Conservation (phyloP, 2,329 filamentous ascomycete species). For the Diaporthe velutina region DNA sequence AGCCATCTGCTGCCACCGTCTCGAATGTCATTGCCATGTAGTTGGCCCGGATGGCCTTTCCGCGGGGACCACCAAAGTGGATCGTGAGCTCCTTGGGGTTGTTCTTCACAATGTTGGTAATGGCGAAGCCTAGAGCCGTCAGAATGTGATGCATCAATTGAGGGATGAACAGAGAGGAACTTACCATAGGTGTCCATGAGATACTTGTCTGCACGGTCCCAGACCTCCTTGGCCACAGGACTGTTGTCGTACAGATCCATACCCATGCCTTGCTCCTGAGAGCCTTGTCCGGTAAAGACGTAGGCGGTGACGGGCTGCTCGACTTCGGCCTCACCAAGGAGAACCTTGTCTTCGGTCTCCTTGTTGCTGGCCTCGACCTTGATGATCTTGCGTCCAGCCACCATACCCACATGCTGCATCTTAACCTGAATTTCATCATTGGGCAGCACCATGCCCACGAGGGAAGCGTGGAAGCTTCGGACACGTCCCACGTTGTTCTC, state of each 20-base stretch:
- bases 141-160: conserved; percentile 19
- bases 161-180: conserved; percentile 44
- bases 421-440: conserved; percentile 96
- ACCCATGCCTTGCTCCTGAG: conserved; percentile 99
- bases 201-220: conserved; percentile 97
- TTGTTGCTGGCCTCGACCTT: conserved; percentile 97
- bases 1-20: conserved; percentile 91
- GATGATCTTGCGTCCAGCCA: conserved; percentile 98
- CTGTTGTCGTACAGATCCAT: conserved; percentile 98
- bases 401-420: conserved; percentile 97
- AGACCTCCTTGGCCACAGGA: conserved; percentile 94
- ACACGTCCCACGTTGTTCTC: conserved; percentile 99
- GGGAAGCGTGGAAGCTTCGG: conserved; percentile 94
- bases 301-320: conserved; percentile 98
- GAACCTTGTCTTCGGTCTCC: conserved; percentile 95
- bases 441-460: conserved; percentile 98
- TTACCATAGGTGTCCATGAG: conserved; percentile 98
- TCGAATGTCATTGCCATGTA: conserved; percentile 99
- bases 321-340: conserved; percentile 95
- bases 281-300: conserved; percentile 98
- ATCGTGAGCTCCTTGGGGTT: conserved; percentile 99
- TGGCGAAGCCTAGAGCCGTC: conserved; percentile 79
- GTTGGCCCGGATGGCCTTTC: conserved; percentile 97
- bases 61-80: conserved; percentile 95
- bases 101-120: conserved; percentile 99